Evolutionary conservation across 495 filamentous ascomycete species (phyloP), one percentile per base, ranked within the genome.

Genomic region (Daldinia childiae): DNA sequence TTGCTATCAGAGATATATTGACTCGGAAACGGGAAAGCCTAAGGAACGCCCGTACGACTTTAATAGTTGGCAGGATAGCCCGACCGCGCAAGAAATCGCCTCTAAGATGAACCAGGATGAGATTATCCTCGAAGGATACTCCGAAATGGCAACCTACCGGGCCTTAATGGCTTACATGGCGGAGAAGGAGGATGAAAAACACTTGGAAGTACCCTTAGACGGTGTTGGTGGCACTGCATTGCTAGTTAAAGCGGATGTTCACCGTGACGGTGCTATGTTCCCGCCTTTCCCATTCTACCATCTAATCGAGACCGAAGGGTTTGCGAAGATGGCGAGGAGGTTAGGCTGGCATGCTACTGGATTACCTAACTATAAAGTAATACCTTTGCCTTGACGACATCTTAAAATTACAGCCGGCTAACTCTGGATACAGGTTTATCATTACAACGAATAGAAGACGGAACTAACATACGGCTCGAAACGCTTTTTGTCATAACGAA

Each of bases 181-280:
- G 19, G 85, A 90, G 69, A 81, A 81, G 3, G 82, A 79, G 0
- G 85, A 86, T 7, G 87, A 93, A 74, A 81, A 84, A 4, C 78
- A 85, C 26, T 79, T 83, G 29, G 89, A 91, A 72, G 83, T 97
- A 6, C 83, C 85, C 19, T 82, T 99, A 4, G 96, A 99, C 79
- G 95, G 95, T 19, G 96, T 99, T 12, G 95, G 95, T 52, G 95
- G 95, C 5, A 97, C 95, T 1, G 92, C 95, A 6, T 84, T 99
- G 62, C 80, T 99, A 80, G 95, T 99, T 15, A 98, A 98, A 83
- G 95, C 96, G 0, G 96, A 98, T 62, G 95, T 99, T 7, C 95
- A 99, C 75, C 88, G 95, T 14, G 96, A 99, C 78, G 95, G 95
- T 4, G 95, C 96, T 62, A 99, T 99, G 95, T 99, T 99, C 79